Conservation (phyloP, 2,329 filamentous ascomycete genomes). For the Fusarium torulosum region DNA sequence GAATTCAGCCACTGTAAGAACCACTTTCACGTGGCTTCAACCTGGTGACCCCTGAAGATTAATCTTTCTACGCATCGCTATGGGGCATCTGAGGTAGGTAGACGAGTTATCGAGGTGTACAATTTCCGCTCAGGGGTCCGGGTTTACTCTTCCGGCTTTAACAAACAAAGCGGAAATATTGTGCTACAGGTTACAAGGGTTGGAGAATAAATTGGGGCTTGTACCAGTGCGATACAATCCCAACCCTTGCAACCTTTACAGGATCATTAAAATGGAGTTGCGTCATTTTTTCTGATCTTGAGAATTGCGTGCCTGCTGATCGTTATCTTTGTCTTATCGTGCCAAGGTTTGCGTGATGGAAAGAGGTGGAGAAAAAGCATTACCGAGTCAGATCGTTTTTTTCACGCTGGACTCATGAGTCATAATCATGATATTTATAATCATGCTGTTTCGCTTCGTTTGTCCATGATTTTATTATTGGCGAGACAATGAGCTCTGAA, state of each 20-base stretch:
- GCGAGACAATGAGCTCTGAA: no score
- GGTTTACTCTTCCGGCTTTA: not conserved
- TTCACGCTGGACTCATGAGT: not conserved
- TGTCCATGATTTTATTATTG: no score
- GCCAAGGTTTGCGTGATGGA: not conserved
- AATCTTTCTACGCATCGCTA: not conserved
- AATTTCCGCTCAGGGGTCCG: not conserved
- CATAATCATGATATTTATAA: not conserved
- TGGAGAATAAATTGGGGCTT: no score
- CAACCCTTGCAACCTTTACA: no score
- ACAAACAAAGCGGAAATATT: not conserved
- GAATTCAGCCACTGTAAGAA: not conserved
- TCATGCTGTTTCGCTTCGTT: no score
- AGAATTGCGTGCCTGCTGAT: not conserved
- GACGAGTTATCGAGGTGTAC: no score
- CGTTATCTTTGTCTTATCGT: not conserved
- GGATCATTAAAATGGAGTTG: not conserved
- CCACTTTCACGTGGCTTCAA: not conserved
- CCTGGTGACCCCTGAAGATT: not conserved
- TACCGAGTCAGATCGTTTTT: not conserved
- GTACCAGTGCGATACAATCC: no score
- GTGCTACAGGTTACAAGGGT: no score
- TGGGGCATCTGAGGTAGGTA: not conserved
- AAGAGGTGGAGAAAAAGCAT: no score
- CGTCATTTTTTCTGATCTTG: not conserved